These are phyloP conservation scores for Bacterosira constricta DNA, from an alignment of 108 stramenopile genomes.

Conservation along the genomic window DNA sequence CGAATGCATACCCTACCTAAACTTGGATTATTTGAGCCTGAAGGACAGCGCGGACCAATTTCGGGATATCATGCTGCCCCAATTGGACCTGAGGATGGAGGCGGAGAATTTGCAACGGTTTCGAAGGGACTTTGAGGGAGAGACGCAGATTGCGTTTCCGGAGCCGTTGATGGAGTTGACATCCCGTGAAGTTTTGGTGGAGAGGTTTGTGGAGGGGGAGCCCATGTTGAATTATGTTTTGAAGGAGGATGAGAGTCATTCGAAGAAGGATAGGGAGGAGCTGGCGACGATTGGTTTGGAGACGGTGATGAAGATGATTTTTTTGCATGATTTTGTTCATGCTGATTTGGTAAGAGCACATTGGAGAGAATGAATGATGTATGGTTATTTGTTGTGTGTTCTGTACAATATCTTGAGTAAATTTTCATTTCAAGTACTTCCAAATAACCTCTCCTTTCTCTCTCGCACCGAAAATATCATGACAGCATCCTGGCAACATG, in stretches of 20 bases:
- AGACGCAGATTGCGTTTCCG: conserved; percentile 72
- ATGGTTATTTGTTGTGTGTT: neutral
- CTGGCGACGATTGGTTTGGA: conserved; percentile 74
- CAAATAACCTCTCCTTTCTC: too few species aligned
- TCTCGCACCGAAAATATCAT: too few species aligned
- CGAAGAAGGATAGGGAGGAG: conserved; percentile 58
- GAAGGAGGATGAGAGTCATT: conserved; percentile 55
- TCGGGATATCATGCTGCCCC: conserved; percentile 80
- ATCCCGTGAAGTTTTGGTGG: conserved; percentile 70
- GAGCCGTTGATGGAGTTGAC: conserved; percentile 77
- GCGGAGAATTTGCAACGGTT: conserved; percentile 77
- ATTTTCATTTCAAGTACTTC: too few species aligned
- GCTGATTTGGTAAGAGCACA: conserved; percentile 85
- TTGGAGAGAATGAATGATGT: neutral
- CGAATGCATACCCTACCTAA: conserved; percentile 70
- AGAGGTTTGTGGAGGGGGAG: conserved; percentile 85
- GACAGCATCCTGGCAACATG: conserved; percentile 71
- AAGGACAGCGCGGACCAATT: conserved; percentile 86
- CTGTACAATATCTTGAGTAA: neutral
- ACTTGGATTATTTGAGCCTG: conserved; percentile 78
- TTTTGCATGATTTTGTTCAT: conserved; percentile 76
- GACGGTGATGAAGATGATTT: conserved; percentile 91
- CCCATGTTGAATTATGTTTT: conserved; percentile 74
- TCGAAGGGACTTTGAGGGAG: conserved; percentile 69
- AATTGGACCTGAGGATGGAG: conserved; percentile 87